Conservation (phyloP, 2,329 filamentous ascomycete genomes). For the Pseudonectria buxi region DNA sequence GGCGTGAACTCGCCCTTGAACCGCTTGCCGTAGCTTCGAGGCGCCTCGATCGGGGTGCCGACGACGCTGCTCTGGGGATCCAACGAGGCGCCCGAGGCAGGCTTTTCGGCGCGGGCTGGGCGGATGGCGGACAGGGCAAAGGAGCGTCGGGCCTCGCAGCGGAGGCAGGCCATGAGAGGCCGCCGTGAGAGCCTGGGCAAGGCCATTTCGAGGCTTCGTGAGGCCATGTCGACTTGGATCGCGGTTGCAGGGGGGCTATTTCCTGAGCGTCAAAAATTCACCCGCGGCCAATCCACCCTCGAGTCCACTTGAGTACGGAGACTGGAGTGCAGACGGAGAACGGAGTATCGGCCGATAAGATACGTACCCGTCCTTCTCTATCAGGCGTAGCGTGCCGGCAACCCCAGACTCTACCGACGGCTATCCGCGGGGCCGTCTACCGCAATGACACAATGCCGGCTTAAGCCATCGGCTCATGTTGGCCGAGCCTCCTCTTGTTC, state of each 20-base stretch:
- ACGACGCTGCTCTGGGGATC: conserved; percentile 33
- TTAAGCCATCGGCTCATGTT: conserved; percentile 24
- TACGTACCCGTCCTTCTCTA: conserved; percentile 8
- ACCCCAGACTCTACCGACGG: conserved; percentile 26
- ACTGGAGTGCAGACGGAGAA: conserved; percentile 8
- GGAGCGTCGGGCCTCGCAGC: conserved; percentile 45
- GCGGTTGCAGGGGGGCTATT: conserved; percentile 6
- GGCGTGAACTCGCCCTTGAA: conserved; percentile 48
- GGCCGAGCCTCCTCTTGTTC: conserved; percentile 12
- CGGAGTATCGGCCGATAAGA: conserved; percentile 11
- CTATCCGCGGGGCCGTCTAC: conserved; percentile 29
- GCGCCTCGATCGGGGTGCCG: conserved; percentile 49
- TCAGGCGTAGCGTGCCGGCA: conserved; percentile 16
- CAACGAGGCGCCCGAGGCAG: conserved; percentile 28
- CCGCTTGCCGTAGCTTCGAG: conserved; percentile 52
- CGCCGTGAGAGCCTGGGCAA: conserved; percentile 24
- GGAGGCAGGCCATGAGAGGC: conserved; percentile 34
- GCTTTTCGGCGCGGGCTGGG: conserved; percentile 26
- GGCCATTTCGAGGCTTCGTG: conserved; percentile 25
- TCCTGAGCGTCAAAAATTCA: not conserved
- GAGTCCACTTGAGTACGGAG: not conserved
- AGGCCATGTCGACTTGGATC: conserved; percentile 22
- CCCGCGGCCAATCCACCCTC: not conserved
- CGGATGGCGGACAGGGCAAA: conserved; percentile 39
- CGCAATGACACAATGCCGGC: conserved; percentile 29